Conservation (phyloP, 2,329 filamentous ascomycete genomes). For the Penicillium sclerotiorum region DNA sequence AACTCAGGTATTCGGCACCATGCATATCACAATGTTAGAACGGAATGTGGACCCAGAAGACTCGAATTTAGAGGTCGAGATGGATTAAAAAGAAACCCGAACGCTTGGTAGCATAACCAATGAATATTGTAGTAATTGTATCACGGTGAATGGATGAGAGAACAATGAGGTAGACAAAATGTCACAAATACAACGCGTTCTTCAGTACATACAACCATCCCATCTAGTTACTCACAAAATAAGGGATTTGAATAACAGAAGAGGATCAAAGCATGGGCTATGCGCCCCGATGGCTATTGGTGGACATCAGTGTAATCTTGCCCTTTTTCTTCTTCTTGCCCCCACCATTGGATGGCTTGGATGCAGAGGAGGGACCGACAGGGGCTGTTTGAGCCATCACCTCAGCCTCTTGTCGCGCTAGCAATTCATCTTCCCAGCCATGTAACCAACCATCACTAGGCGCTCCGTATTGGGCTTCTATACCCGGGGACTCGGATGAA, state of each 20-base stretch:
- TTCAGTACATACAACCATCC: not conserved
- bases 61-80: too few species aligned
- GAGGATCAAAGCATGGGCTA: slow-evolving; percentile 39
- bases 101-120: not conserved
- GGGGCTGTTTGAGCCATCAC: slow-evolving; percentile 54
- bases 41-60: slow-evolving; percentile 18
- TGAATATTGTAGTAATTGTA: slow-evolving; percentile 1
- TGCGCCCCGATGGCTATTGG: slow-evolving; percentile 61
- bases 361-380: slow-evolving; percentile 19
- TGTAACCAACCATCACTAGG: slow-evolving; percentile 83
- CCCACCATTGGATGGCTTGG: slow-evolving; percentile 30
- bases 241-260: too few species aligned
- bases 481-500: slow-evolving; percentile 58
- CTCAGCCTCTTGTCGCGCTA: slow-evolving; percentile 59
- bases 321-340: slow-evolving; percentile 66
- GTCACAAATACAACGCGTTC: not conserved
- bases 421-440: slow-evolving; percentile 77
- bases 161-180: slow-evolving; percentile 1
- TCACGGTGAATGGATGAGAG: not conserved
- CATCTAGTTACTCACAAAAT: too few species aligned
- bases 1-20: slow-evolving; percentile 13
- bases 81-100: slow-evolving; percentile 10
- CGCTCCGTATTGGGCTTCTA: slow-evolving; percentile 42
- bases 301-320: slow-evolving; percentile 71
- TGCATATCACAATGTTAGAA: slow-evolving; percentile 17